Evolutionary conservation across 2,329 filamentous ascomycete species (phyloP).

Genomic region (Fusarium pseudonygamai): DNA sequence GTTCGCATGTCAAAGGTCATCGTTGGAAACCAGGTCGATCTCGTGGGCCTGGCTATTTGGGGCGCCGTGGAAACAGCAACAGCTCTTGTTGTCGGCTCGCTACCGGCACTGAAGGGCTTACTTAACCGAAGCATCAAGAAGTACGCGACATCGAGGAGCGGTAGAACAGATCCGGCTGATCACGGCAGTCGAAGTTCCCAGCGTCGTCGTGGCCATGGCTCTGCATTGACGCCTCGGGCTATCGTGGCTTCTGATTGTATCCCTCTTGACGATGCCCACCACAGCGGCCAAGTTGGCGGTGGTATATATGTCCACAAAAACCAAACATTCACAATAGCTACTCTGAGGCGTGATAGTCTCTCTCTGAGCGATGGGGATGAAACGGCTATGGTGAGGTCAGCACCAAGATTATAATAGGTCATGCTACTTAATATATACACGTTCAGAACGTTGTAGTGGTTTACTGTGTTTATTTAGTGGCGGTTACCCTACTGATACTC

Average conservation of each 20-base stretch:
- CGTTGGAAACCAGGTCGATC: constrained; percentile 12
- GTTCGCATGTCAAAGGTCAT: constrained; percentile 26
- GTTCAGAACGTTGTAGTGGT: background rate
- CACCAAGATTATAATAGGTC: background rate
- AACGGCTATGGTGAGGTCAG: background rate
- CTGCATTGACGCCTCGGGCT: background rate
- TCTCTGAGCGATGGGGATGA: constrained; percentile 15
- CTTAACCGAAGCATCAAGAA: constrained; percentile 17
- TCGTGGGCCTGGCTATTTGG: constrained; percentile 21
- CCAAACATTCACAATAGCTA: constrained; percentile 3
- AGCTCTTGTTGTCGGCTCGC: constrained; percentile 16
- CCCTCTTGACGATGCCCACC: constrained; percentile 4
- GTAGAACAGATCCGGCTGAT: constrained; percentile 3
- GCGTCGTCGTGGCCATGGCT: background rate
- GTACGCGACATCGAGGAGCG: constrained; percentile 1
- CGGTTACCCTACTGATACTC: background rate
- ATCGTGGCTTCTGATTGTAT: constrained; percentile 5
- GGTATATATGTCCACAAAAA: constrained; percentile 26
- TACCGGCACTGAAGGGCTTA: constrained; percentile 15
- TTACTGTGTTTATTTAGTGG: too few species aligned
- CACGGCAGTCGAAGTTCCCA: background rate
- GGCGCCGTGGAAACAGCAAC: constrained; percentile 21
- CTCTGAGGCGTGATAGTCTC: background rate
- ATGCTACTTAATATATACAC: too few species aligned
- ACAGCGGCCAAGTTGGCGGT: background rate